Evolutionary conservation across 306 rosid species (phyloP).

Genomic region (Glycyrrhiza uralensis): DNA sequence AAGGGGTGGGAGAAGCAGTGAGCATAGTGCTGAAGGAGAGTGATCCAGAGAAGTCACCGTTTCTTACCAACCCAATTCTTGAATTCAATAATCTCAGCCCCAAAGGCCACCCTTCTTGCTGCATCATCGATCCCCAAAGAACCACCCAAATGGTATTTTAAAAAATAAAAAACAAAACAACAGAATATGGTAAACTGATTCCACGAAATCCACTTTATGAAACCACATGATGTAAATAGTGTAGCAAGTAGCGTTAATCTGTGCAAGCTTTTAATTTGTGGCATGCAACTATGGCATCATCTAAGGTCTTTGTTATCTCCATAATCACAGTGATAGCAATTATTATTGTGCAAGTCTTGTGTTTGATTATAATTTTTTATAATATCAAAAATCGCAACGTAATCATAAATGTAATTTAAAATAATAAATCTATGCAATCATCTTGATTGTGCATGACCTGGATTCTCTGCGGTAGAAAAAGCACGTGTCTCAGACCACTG

Average conservation of each 20-base stretch:
- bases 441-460: too few species aligned
- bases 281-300: too few species aligned
- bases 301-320: too few species aligned
- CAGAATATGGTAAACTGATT: not conserved
- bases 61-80: constrained; percentile 56
- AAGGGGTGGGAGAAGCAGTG: constrained; percentile 48
- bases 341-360: too few species aligned
- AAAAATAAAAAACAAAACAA: not conserved
- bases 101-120: constrained; percentile 92
- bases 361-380: too few species aligned
- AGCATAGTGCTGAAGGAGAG: constrained; percentile 69
- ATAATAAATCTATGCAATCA: too few species aligned
- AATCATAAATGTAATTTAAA: too few species aligned
- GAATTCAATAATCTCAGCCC: constrained; percentile 64
- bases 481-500: too few species aligned
- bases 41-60: constrained; percentile 53
- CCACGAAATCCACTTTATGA: not conserved
- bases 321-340: too few species aligned
- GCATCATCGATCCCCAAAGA: constrained; percentile 13
- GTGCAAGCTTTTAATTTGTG: not conserved
- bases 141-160: not conserved
- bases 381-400: too few species aligned
- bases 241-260: not conserved
- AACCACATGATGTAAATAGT: not conserved
- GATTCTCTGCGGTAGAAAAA: too few species aligned